Evolutionary conservation across 225 moss, liverwort and hornwort genomes (phyloP), one percentile per base, ranked within the genome.

Genomic region (Asterella californica): DNA sequence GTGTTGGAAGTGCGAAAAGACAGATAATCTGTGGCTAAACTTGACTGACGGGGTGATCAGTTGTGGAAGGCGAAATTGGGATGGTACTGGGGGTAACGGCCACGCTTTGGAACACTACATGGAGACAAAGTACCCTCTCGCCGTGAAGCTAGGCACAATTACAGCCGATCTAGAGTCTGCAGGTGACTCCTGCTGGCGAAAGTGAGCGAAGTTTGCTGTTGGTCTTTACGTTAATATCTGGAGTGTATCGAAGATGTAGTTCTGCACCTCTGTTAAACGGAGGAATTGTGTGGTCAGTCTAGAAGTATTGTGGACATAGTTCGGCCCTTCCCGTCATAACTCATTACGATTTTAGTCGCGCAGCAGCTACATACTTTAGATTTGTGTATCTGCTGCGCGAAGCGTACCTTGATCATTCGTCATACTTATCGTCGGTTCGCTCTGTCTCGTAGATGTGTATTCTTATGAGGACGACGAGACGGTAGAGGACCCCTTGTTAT

Each of bases 51-150:
- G 99, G 60, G 87, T 87, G 70, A 92, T 99, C 71, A 83, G 90
- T 62, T 99, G 99, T 85, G 99, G 99, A 53, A 90, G 99, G 79
- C 87, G 92, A 78, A 99, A 99, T 67, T 99, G 99, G 99, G 99
- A 99, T 83, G 95, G 95, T 57, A 91, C 90, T 57, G 99, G 99
- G 37, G 99, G 99, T 54, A 99, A 99, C 80, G 92, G 95, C 49
- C 99, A 99, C 90, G 99, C 99, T 63, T 74, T 95, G 54, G 91
- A 95, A 85, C 93, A 99, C 80, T 99, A 89, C 45, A 62, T 82
- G n/a, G 87, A 90, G 83, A 92, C 92, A 12, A 90, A 87, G 66
- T 90, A 90, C 73, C 93, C 99, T 6, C 87, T 96, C 72, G 99
- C 99, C 50, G 99, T 99, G 49, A 99, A 99, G 79, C 92, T 99